Base-by-base conservation (phyloP, 2,329 filamentous ascomycete species). In the Apiospora phragmitis region DNA sequence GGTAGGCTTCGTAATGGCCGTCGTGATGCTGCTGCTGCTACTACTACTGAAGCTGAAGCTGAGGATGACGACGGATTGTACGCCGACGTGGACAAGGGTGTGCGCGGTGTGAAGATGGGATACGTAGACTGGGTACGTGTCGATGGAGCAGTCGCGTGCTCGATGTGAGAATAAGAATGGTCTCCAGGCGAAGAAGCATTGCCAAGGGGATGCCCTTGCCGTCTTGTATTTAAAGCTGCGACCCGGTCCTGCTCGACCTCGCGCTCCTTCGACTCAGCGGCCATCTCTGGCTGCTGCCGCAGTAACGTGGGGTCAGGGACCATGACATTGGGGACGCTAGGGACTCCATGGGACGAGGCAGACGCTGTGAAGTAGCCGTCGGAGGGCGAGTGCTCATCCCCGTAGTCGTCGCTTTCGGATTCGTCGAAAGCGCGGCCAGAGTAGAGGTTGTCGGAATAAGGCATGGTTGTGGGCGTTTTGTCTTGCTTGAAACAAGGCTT, bases 261-360 rank as follows among this genome's bases (percentile, higher is more conserved):
- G 41, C 77, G 77, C 29, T 81, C 82, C 79, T 88, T 88, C 70
- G 81, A 79, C 70, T 80, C 78, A 72, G 75, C 76, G 43, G 72
- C 78, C 71, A 74, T 79, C 72, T 80, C 76, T 68, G 70, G 59
- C 65, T 65, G 72, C 72, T 79, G 76, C 68, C 77, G 76, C 68
- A 86, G 77, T 65, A n/a, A n/a, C n/a, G 82, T 85, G 65, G 86
- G 85, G 72, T 88, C 86, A 72, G 82, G 79, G 69, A 88, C 83
- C 71, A 85, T 79, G 68, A 87, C 78, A 76, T 86, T 83, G 55
- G 86, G 85, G 21, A 87, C 78, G 70, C 77, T 78, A 51, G 85
- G 85, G 14, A 84, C 82, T 72, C 72, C 70, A 72, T 77, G 74
- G 59, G 80, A 81, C 38, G 82, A 82, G 43, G 74, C 70, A 35